Percentiles rank a stretch among this genome's conserved stretches.
phyloP scores from a whole-genome alignment of 2,329 filamentous ascomycete species.

The Monilinia fructigena region DNA sequence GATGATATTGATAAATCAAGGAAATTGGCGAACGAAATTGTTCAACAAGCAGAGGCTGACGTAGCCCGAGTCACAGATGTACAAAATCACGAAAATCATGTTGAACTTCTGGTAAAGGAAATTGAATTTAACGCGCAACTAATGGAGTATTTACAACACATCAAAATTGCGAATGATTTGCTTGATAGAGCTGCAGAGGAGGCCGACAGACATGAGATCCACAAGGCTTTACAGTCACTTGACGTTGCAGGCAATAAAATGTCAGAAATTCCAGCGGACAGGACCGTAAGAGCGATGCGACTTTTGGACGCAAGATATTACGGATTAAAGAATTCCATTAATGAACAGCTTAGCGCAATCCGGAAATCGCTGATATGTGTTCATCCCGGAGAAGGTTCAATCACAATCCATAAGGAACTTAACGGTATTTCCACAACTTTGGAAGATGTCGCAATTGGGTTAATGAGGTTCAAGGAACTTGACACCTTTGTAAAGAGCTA shows the following conservation, averaged over 20 bases:
- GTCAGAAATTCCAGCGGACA: slow-evolving; percentile 58
- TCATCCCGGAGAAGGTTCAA: slow-evolving; percentile 53
- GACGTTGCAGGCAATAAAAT: slow-evolving; percentile 61
- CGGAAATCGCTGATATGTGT: slow-evolving; percentile 69
- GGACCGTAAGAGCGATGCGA: slow-evolving; percentile 60
- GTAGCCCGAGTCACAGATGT: slow-evolving; percentile 44
- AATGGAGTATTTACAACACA: slow-evolving; percentile 49
- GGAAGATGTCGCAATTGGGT: slow-evolving; percentile 53
- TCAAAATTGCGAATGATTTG: slow-evolving; percentile 59
- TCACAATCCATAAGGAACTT: slow-evolving; percentile 50
- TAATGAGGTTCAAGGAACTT: slow-evolving; percentile 60
- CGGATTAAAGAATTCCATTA: slow-evolving; percentile 64
- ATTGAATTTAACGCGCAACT: slow-evolving; percentile 59
- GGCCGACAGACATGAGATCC: slow-evolving; percentile 53
- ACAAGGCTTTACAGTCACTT: slow-evolving; percentile 57
- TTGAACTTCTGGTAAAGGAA: slow-evolving; percentile 57
- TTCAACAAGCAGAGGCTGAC: slow-evolving; percentile 69
- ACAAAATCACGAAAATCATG: slow-evolving; percentile 52
- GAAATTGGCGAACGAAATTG: slow-evolving; percentile 75
- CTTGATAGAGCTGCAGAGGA: slow-evolving; percentile 61
- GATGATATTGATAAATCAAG: slow-evolving; percentile 81
- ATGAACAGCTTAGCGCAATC: slow-evolving; percentile 63
- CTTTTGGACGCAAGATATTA: slow-evolving; percentile 65
- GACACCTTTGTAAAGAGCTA: slow-evolving; percentile 57
- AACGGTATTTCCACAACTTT: slow-evolving; percentile 48